phyloP scores from a whole-genome alignment of 768 basidiomycete species.

The Pisolithus orientalis region DNA sequence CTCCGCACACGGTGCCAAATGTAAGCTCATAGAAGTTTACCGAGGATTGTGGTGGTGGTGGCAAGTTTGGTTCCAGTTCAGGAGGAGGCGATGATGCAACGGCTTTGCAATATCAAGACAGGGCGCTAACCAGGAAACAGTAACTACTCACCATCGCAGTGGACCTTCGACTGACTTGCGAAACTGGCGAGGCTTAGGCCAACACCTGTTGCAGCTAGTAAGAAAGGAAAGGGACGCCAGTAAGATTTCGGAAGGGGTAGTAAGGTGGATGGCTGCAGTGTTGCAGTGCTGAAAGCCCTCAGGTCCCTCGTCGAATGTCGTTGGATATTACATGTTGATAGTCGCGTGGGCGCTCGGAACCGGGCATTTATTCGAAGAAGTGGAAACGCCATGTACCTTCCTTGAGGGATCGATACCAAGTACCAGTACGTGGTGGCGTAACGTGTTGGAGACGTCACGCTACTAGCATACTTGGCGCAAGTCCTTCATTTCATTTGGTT shows the following conservation, averaged over 20 bases:
- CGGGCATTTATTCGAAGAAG: constrained; percentile 12
- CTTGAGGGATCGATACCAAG: background rate
- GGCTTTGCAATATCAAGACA: constrained; percentile 3
- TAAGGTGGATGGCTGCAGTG: background rate
- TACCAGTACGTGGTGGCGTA: background rate
- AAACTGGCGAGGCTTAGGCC: constrained; percentile 41
- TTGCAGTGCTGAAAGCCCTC: background rate
- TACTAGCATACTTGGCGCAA: too few relatives aligned
- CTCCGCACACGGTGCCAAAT: constrained; percentile 83
- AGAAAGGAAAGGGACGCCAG: constrained; percentile 8
- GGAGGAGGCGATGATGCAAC: constrained; percentile 7
- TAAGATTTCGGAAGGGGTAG: constrained; percentile 4
- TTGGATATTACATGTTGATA: constrained; percentile 2
- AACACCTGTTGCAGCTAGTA: constrained; percentile 28
- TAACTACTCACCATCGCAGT: constrained; percentile 47
- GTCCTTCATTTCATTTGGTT: too few relatives aligned
- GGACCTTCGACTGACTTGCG: constrained; percentile 27
- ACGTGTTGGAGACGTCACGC: too few relatives aligned
- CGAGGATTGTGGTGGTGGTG: constrained; percentile 60
- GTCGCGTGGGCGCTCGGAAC: constrained; percentile 8
- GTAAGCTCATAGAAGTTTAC: constrained; percentile 77
- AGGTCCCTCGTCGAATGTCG: background rate
- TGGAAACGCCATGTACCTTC: constrained; percentile 3
- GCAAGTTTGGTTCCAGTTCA: constrained; percentile 7
- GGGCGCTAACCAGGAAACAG: background rate